Base-by-base conservation (phyloP, 2,329 filamentous ascomycete genomes). In the Xylariaceae sp. region DNA sequence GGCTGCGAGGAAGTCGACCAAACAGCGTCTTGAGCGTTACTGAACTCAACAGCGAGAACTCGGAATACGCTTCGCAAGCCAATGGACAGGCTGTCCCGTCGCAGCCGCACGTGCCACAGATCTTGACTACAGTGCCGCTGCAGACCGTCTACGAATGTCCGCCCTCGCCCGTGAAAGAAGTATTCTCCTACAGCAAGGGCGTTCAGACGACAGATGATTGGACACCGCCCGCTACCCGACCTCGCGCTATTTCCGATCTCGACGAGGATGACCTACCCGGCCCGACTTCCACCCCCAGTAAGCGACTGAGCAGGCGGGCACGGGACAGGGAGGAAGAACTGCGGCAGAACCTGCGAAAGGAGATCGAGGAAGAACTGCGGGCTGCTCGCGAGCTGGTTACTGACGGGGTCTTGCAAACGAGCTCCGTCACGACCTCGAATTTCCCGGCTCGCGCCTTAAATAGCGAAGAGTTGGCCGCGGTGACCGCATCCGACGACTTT, bases 131-230 rank as follows among this genome's bases (percentile, higher is more conserved):
- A 1, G 86, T 85, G 10, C 82, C 89, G 7, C 80, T 91, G 50
- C 86, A 87, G 18, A 92, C 90, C 32, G 84, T 95, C 57, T 92
- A 89, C 74, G 93, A 96, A 73, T 89, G 86, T 62, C 86, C 89
- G 1, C 89, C 90, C 1, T 88, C 87, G 19, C 86, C 89, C 32
- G 84, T 88, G 52, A 85, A 89, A 62, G 95, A 99, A 74, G 81
- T 96, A 57, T 92, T 96, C 70, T 96, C 92, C 50, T 99, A 99
- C 80, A 98, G 90, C 81, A 98, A 97, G 77, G 93, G 88, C 53
- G 92, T 98, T 20, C 96, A 99, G 74, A 97, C 95, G 16, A 86
- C 89, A 20, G 89, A 91, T 67, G 86, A 88, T 60, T 90, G 90
- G 85, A 79, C 81, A 18, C 78, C 80, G 4, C 77, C 79, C 54